These are phyloP conservation scores for Penicillium silybi DNA, from an alignment of 495 filamentous ascomycete genomes.

Conservation along the genomic window DNA sequence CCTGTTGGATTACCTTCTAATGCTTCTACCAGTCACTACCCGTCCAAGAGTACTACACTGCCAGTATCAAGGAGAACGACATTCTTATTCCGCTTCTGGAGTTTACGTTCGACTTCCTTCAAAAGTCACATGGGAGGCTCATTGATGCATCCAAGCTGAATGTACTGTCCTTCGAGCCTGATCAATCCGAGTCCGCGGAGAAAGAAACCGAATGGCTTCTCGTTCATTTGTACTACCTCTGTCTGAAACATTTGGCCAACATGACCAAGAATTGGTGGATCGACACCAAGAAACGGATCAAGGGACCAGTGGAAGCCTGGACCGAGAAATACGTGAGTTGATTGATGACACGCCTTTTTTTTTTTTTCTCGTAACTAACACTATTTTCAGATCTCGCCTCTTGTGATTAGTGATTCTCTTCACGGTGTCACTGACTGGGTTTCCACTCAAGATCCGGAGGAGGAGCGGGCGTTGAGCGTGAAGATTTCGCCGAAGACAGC, in stretches of 20 bases:
- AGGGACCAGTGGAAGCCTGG: constrained; percentile 71
- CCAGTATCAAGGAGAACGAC: constrained; percentile 68
- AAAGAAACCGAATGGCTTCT: constrained; percentile 76
- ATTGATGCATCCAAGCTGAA: constrained; percentile 64
- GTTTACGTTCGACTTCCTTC: constrained; percentile 79
- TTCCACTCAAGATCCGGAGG: constrained; percentile 47
- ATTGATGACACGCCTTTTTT: neutral
- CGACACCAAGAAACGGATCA: constrained; percentile 68
- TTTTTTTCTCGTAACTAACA: constrained; percentile 2
- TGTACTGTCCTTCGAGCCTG: constrained; percentile 64
- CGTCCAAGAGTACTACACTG: constrained; percentile 72
- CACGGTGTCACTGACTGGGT: constrained; percentile 70
- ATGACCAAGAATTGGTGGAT: constrained; percentile 86
- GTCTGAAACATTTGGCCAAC: constrained; percentile 68
- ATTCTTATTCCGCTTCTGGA: constrained; percentile 66
- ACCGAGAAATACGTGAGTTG: constrained; percentile 66
- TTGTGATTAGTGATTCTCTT: constrained; percentile 69
- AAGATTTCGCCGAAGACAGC: constrained; percentile 64
- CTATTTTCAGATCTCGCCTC: constrained; percentile 61
- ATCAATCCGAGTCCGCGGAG: constrained; percentile 55
- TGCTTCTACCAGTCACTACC: constrained; percentile 56
- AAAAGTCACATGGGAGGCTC: constrained; percentile 62
- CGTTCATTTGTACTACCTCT: constrained; percentile 80
- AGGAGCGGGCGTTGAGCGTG: constrained; percentile 66
- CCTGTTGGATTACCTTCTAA: constrained; percentile 13